phyloP scores from a whole-genome alignment of 1,139 yeast genomes.

The Groenewaldozyma sp. region DNA sequence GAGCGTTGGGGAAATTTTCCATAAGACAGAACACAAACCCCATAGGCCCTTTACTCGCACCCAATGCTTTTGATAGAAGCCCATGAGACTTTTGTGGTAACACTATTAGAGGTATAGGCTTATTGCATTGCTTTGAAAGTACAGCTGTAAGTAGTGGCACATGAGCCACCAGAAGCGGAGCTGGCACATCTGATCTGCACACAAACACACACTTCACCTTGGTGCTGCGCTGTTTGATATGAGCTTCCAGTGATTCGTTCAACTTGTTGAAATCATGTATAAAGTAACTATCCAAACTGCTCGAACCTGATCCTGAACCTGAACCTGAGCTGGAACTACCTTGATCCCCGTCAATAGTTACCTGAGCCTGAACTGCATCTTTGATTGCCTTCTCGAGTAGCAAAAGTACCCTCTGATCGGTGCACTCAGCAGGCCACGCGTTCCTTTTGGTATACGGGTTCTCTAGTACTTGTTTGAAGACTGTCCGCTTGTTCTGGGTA shows the following conservation, averaged over 20 bases:
- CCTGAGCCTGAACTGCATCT: slow-evolving; percentile 12
- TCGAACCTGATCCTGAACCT: slow-evolving; percentile 3
- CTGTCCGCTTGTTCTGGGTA: slow-evolving; percentile 7
- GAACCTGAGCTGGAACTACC: too few relatives aligned
- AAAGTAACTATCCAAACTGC: neutral
- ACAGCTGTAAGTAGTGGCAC: slow-evolving; percentile 19
- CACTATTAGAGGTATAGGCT: slow-evolving; percentile 14
- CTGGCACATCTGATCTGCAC: slow-evolving; percentile 17
- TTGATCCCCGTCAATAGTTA: neutral
- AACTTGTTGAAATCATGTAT: slow-evolving; percentile 1
- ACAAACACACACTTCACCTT: slow-evolving; percentile 13
- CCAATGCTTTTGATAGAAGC: slow-evolving; percentile 10
- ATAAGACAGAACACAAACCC: neutral
- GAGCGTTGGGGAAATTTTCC: neutral
- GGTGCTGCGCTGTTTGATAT: neutral
- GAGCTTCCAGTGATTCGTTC: neutral
- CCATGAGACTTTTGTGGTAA: slow-evolving; percentile 17
- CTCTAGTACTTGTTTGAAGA: slow-evolving; percentile 17
- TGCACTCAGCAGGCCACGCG: slow-evolving; percentile 8
- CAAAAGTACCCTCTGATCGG: neutral
- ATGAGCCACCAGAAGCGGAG: slow-evolving; percentile 16
- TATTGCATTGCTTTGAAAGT: neutral
- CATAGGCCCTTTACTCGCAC: neutral
- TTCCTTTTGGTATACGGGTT: slow-evolving; percentile 15
- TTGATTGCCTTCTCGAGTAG: neutral